phyloP scores from a whole-genome alignment of 768 basidiomycete species.

The Russula dissimulans region DNA sequence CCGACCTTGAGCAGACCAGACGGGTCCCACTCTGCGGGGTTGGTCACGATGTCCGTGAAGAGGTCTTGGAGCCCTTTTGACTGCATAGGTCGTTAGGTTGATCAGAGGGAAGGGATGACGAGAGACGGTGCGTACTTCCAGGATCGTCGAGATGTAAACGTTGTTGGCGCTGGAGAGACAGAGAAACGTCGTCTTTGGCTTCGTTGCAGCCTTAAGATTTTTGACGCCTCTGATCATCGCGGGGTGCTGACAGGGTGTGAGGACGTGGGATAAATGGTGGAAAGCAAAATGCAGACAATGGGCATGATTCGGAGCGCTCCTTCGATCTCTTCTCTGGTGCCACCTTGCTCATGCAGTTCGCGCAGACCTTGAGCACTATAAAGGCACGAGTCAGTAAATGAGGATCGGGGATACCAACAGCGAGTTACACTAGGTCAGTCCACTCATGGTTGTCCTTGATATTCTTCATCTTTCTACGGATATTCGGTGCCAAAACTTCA shows the following conservation, averaged over 20 bases:
- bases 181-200: constrained; percentile 69
- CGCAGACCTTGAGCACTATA: constrained; percentile 57
- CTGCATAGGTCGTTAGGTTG: constrained; percentile 30
- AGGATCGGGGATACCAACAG: background rate
- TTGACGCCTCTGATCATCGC: constrained; percentile 92
- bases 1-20: constrained; percentile 65
- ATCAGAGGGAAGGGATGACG: no score
- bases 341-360: constrained; percentile 61
- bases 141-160: constrained; percentile 84
- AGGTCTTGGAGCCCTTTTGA: constrained; percentile 61
- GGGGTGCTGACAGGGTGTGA: constrained; percentile 64
- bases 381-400: constrained; percentile 1
- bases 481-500: constrained; percentile 76
- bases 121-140: constrained; percentile 43
- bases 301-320: constrained; percentile 73
- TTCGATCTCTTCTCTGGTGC: constrained; percentile 67
- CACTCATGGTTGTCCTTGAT: constrained; percentile 63
- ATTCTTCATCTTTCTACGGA: constrained; percentile 73
- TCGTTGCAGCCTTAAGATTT: constrained; percentile 53
- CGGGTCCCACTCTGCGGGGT: constrained; percentile 77
- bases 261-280: background rate
- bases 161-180: constrained; percentile 92
- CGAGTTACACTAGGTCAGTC: constrained; percentile 89
- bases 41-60: constrained; percentile 84
- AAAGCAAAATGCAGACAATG: constrained; percentile 47